phyloP scores from a whole-genome alignment of 257 asterid genomes.

The Scutellaria barbata region DNA sequence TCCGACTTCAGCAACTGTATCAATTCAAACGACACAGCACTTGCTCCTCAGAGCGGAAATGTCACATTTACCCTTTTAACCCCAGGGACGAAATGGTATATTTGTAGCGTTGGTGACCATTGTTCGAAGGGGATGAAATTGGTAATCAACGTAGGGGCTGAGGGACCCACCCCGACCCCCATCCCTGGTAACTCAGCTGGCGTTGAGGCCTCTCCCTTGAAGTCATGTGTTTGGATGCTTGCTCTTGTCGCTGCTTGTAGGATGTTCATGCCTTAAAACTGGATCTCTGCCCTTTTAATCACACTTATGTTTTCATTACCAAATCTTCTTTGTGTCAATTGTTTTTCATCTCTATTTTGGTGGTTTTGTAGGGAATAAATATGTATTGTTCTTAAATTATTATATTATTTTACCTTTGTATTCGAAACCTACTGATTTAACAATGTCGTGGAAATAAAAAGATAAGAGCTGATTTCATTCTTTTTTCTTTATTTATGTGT shows the following conservation, averaged over 20 bases:
- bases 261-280: no score
- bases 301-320: no score
- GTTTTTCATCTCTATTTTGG: no score
- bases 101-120: neutral
- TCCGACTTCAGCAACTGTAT: slow-evolving; percentile 4
- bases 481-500: neutral
- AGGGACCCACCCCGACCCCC: slow-evolving; percentile 7
- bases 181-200: neutral
- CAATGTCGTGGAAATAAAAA: neutral
- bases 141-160: neutral
- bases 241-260: no score
- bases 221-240: no score
- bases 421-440: neutral
- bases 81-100: slow-evolving; percentile 28
- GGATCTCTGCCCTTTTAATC: no score
- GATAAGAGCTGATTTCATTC: neutral
- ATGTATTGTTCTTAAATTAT: neutral
- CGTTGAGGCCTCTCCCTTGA: neutral
- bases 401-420: neutral
- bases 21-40: neutral
- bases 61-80: neutral
- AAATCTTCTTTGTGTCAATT: no score
- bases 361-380: no score
- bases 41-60: neutral
- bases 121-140: slow-evolving; percentile 9